Base-by-base conservation (phyloP, 2,329 filamentous ascomycete species). In the Penicillium sp. region DNA sequence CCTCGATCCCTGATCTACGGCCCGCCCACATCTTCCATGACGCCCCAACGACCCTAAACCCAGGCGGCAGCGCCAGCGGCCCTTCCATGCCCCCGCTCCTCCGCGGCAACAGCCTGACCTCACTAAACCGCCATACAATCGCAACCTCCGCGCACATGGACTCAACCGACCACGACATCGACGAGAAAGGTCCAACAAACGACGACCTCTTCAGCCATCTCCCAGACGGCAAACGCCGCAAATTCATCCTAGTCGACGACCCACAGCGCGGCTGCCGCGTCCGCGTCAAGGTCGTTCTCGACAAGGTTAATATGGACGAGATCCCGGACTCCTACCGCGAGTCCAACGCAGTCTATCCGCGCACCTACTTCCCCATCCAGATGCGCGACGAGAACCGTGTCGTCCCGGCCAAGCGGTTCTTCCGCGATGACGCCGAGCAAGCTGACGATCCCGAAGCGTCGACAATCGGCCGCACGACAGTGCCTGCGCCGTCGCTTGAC, bases 171-270 rank as follows among this genome's bases (percentile, higher is more conserved):
- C 55, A 58, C 22, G 57, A 64, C 17, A 55, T 59, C 6, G 65
- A 62, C 13, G 58, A 66, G 38, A 53, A 57, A 35, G 62, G 63
- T 28, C 67, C 68, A 10, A 63, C 49, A 40, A 84, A 76, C 45
- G 79, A 82, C 15, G 82, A 83, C 43, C 80, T 96, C 39, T 96
- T 96, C 68, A 88, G 88, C 43, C 85, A 93, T 57, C 79, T 95
- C 45, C 89, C 90, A 1, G 88, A 93, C 62, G 83, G 85, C 45
- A 95, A 95, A 73, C 88, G 88, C 64, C 85, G 91, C 65, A 97
- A 96, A 70, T 97, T 97, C 69, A 95, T 97, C 59, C 80, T 97
- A 9, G 89, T 97, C 26, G 90, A 96, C 58, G 91, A 97, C 67
- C 83, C 82, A 45, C 85, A 89, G 54, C 84, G 88, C 32, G 85